Base-by-base conservation (phyloP, 805 yeast genomes). In the Candida broadrunensis region DNA sequence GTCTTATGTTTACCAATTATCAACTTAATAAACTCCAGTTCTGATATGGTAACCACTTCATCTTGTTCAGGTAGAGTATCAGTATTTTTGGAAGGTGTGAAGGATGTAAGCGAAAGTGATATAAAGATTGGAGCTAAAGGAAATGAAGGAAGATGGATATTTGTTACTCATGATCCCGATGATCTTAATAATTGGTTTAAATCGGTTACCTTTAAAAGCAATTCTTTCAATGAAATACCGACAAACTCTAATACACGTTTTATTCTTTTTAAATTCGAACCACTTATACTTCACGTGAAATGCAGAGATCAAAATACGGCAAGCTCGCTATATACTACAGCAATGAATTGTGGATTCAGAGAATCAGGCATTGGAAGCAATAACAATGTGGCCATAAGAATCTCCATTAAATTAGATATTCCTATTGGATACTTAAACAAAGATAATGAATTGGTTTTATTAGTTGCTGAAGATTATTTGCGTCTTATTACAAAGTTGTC, bases 11-110 rank as follows among this genome's bases (percentile, higher is more conserved):
- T 83, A 11, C 95, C 96, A 2, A 72, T 88, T 15, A 86, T 88
- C 45, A 60, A 77, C 13, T 56, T 81, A 13, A 83, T 88, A 50
- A 88, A 88, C 53, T 49, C 73, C 2, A 77, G 78, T 49, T 52
- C 61, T 0, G 80, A 83, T 47, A 75, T 85, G 80, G 93, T 88
- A 9, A 88, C 95, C 2, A 88, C 96, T 0, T 85, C 95, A 1
- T 83, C 93, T 14, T 88, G 96, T 49, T 86, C 95, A 0, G 96
- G 96, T 2, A 68, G 96, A 52, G 83, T 88, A 1, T 81, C 91
- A 42, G 88, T 88, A 0, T 88, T 85, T 56, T 63, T 84, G 2
- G 96, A 88, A 55, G 96, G 96, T 2, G 59, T 63, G 8, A 85
- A 86, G 50, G 45, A 51, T 25, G 32, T 43, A 15, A 38, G 25